Evolutionary conservation across 495 filamentous ascomycete genomes (phyloP), one percentile per base, ranked within the genome.

Genomic region (Astrocystis sublimbata): DNA sequence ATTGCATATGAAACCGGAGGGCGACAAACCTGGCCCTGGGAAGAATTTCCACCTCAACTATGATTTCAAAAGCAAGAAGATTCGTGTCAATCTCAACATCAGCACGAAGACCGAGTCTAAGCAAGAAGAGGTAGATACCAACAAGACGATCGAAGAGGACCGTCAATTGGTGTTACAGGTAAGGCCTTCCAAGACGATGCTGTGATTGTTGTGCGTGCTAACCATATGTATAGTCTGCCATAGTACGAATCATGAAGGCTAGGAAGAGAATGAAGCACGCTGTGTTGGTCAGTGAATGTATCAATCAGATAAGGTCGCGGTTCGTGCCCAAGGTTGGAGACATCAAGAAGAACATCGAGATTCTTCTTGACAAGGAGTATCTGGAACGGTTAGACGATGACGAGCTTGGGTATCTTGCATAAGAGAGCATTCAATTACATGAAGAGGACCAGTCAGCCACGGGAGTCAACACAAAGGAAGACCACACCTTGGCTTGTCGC

Each of bases 301-400:
- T 99, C 72, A 86, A 86, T 64, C 96, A 98, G 76, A 96, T 99
- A 77, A 89, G 89, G 71, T 85, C 83, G n/a, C 91, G 94, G 51
- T 99, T 99, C 80, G 86, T 90, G 36, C 94, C 96, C 24, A 93
- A 96, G 75, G 82, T 98, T 21, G 81, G 84, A 5, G 94, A 99
- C 66, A 98, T 99, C 84, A 99, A 99, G 80, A 98, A 96, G 80
- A 97, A 93, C 75, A 97, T 99, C 70, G 94, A 99, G 75, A 96
- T 96, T 66, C 82, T 99, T 41, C 89, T 99, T 63, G 94, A 99
- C 81, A 99, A 99, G 80, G 94, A 98, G 75, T 99, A 99, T 72
- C 85, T 99, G 50, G 96, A 99, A 80, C 89, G 94, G 31, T 75
- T 97, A 61, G 93, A 97, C 33, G 92, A 92, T 38, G 93, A 98